Percentiles rank a stretch among this genome's conserved stretches.
phyloP scores from a whole-genome alignment of 108 stramenopile genomes.

The Seminavis robusta region DNA sequence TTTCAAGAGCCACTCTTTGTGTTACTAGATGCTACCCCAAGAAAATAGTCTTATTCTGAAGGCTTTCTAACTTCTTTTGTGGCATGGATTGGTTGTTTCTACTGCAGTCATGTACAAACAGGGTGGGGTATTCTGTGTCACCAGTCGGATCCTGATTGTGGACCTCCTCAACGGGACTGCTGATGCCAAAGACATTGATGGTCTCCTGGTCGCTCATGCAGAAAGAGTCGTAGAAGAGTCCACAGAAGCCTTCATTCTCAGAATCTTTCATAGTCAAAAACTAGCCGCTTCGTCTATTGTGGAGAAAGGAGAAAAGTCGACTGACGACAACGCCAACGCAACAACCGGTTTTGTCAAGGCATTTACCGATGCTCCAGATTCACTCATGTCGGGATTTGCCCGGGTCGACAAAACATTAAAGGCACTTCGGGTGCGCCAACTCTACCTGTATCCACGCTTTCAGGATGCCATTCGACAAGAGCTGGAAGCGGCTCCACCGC shows the following conservation, averaged over 20 bases:
- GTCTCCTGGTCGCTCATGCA: conserved; percentile 90
- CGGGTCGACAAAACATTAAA: conserved; percentile 86
- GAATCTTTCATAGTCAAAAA: conserved; percentile 80
- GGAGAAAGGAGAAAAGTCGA: too few species aligned
- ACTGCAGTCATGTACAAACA: conserved; percentile 26
- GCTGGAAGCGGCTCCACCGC: conserved; percentile 69
- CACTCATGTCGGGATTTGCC: conserved; percentile 82
- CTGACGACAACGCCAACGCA: not conserved
- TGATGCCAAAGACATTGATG: conserved; percentile 68
- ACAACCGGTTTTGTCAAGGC: conserved; percentile 89
- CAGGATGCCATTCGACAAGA: conserved; percentile 75
- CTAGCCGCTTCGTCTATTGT: conserved; percentile 39
- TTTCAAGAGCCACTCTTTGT: too few species aligned
- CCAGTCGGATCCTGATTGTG: conserved; percentile 94
- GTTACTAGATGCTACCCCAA: too few species aligned
- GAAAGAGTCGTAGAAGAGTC: conserved; percentile 89
- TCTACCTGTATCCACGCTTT: conserved; percentile 96
- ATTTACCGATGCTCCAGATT: conserved; percentile 88
- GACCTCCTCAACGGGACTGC: conserved; percentile 87
- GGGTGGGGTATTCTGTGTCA: conserved; percentile 75
- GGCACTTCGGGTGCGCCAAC: conserved; percentile 69
- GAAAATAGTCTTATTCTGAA: too few species aligned
- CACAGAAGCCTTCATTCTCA: conserved; percentile 94
- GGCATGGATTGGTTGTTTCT: too few species aligned
- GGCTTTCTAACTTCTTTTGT: too few species aligned